Evolutionary conservation across 2,329 filamentous ascomycete genomes (phyloP), one percentile per base, ranked within the genome.

Genomic region (Microsporum ferrugineum): DNA sequence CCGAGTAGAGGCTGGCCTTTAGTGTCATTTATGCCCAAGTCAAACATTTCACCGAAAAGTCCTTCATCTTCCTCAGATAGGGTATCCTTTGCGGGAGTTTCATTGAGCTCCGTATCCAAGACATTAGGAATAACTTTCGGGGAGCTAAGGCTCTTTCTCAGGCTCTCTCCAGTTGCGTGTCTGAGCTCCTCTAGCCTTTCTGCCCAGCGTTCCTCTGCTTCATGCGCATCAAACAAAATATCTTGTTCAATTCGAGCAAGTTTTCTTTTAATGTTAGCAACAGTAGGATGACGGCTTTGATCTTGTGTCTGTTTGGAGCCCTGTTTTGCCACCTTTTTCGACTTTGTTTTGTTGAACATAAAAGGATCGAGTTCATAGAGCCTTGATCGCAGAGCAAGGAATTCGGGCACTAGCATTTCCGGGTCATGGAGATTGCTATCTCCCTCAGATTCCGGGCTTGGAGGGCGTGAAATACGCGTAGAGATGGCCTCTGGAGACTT

Each of bases 161-260:
- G n/a, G 3, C 14, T 70, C n/a, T 75, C 75, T 1, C 83, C 78
- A 49, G 82, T 79, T 61, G 87, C 82, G 67, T 82, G 84, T 66
- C 88, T 83, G 10, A 91, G 70, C 27, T 79, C 74, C 38, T 84
- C 79, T 43, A 79, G 80, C 63, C 81, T 80, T 4, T 76, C 71
- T 63, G 79, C 82, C 88, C 88, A 91, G 66, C 82, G 76, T 62
- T 82, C 77, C 61, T 88, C 83, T 3, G 87, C 88, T 38, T 82
- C 72, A 53, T 80, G 78, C 61, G 80, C 81, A 69, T 92, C 88
- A 68, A 91, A 91, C 2, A 92, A 75, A 14, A 90, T 79, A 69
- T 92, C 88, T 31, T 84, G 87, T 68, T 94, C 87, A 47, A 96
- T 89, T 63, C 82, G 83, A 41, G 84, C 81, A 43, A 96, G 76